A percentile compares a stretch with the other conserved stretches of the same genome.
Evolutionary conservation across 306 rosid genomes (phyloP).

Genomic region (Arachis hypogaea): DNA sequence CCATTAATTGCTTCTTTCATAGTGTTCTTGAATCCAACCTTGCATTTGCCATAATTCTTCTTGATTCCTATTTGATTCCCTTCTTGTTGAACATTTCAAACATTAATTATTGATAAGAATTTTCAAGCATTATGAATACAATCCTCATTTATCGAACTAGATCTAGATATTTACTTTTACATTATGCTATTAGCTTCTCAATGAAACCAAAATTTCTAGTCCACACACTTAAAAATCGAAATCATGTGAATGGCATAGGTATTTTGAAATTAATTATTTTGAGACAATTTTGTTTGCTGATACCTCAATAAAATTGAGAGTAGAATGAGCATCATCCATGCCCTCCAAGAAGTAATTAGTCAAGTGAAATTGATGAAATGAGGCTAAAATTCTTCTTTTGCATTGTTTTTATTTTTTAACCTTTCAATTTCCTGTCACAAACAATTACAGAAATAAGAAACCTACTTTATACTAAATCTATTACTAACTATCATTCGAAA

Average conservation of each 20-base stretch:
- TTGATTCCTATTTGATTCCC: no score
- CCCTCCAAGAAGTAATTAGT: not conserved
- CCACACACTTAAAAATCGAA: not conserved
- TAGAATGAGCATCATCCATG: not conserved
- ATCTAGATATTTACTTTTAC: not conserved
- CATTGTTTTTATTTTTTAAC: not conserved
- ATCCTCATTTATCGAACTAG: not conserved
- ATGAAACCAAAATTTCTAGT: not conserved
- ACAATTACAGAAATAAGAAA: not conserved
- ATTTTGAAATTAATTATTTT: not conserved
- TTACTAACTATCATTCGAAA: not conserved
- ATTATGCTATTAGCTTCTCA: no score
- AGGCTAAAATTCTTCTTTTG: not conserved
- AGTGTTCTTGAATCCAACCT: constrained; percentile 7
- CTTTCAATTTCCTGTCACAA: not conserved
- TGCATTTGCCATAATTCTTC: no score
- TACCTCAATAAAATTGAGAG: constrained; percentile 57
- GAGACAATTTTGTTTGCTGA: not conserved
- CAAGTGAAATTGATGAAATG: not conserved
- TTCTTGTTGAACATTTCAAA: no score
- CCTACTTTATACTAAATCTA: not conserved
- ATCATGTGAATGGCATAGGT: no score
- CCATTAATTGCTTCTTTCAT: constrained; percentile 78
- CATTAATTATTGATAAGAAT: not conserved
- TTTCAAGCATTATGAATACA: constrained; percentile 36